phyloP scores from a whole-genome alignment of 148 eudicot species.

The Limonium bicolor region DNA sequence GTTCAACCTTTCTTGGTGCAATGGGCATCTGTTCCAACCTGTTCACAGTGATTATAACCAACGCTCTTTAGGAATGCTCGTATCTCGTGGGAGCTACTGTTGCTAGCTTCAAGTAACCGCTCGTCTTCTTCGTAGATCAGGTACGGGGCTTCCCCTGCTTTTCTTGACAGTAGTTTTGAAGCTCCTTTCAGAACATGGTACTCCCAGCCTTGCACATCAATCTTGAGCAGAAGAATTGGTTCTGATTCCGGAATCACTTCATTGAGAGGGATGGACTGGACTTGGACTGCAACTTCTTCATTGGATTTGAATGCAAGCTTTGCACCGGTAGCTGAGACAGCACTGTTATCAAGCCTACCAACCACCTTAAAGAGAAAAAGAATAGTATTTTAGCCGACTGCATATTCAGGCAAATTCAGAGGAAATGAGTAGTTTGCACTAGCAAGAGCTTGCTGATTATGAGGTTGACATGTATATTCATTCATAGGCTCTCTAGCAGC shows the following conservation, averaged over 20 bases:
- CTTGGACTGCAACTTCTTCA: conserved; percentile 69
- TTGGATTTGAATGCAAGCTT: conserved; percentile 87
- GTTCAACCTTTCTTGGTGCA: conserved; percentile 44
- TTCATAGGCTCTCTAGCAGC: too few relatives aligned
- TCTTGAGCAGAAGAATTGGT: conserved; percentile 47
- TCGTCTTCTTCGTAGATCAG: conserved; percentile 94
- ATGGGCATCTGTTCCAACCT: conserved; percentile 89
- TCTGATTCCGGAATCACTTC: conserved; percentile 41
- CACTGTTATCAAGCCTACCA: conserved; percentile 92
- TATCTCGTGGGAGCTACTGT: conserved; percentile 69
- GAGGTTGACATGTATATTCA: too few relatives aligned
- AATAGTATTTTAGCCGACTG: too few relatives aligned
- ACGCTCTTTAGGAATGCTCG: conserved; percentile 52
- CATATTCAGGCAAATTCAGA: too few relatives aligned
- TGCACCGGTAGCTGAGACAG: conserved; percentile 86
- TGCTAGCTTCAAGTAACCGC: conserved; percentile 80
- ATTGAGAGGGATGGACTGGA: conserved; percentile 73
- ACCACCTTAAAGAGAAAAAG: conserved; percentile 40
- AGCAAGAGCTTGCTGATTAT: too few relatives aligned
- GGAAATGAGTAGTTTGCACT: too few relatives aligned
- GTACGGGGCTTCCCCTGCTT: conserved; percentile 74
- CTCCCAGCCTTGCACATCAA: conserved; percentile 97
- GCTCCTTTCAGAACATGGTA: conserved; percentile 90
- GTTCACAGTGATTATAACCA: conserved; percentile 63
- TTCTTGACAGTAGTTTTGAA: conserved; percentile 57